Conservation (phyloP, 2,329 filamentous ascomycete genomes). For the Didymosphaeria variabile region DNA sequence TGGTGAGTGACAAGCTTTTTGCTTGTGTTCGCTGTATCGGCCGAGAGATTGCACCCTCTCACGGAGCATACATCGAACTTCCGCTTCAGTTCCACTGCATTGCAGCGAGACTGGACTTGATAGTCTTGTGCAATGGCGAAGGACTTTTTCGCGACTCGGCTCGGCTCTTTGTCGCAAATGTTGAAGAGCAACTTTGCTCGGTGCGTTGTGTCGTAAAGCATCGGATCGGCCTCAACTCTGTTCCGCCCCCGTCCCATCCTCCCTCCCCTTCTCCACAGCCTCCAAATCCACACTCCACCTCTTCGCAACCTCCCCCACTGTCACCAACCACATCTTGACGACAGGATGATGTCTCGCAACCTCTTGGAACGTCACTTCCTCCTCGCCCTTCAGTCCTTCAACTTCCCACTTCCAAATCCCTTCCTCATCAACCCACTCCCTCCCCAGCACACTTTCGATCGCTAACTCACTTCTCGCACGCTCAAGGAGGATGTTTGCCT, state of each 20-base stretch:
- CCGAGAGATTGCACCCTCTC: not conserved
- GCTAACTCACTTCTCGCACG: slow-evolving; percentile 67
- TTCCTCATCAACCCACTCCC: slow-evolving; percentile 73
- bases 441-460: slow-evolving; percentile 69
- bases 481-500: slow-evolving; percentile 43
- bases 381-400: slow-evolving; percentile 34
- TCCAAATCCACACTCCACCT: slow-evolving; percentile 53
- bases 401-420: slow-evolving; percentile 76
- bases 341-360: slow-evolving; percentile 74
- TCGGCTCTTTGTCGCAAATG: not conserved
- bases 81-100: not conserved
- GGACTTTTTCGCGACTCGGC: not conserved
- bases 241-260: slow-evolving; percentile 51
- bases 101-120: not conserved
- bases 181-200: not conserved
- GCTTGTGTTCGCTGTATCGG: not conserved
- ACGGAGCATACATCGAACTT: not conserved
- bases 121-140: not conserved
- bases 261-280: slow-evolving; percentile 49
- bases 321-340: slow-evolving; percentile 67
- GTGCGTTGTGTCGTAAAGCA: not conserved
- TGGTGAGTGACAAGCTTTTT: not conserved
- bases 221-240: slow-evolving; percentile 24
- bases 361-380: slow-evolving; percentile 48
- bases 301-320: slow-evolving; percentile 54